Percentiles rank a stretch among this genome's conserved stretches.
phyloP scores from a whole-genome alignment of 78 protist species.

The Protostelium mycophagum region DNA sequence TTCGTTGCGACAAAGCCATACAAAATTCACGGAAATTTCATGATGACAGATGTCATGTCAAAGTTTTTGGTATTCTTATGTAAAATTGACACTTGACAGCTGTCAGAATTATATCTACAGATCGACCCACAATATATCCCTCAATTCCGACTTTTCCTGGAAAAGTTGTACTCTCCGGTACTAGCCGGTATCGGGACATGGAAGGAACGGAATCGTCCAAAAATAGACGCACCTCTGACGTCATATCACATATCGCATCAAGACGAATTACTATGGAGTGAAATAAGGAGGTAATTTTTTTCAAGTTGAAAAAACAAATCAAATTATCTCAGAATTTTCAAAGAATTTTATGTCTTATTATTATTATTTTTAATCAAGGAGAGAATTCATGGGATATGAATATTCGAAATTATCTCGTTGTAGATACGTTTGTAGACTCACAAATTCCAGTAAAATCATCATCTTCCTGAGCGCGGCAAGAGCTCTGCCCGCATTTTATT shows the following conservation, averaged over 20 bases:
- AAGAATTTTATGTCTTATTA: no score
- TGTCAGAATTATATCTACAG: not conserved
- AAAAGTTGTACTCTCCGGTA: not conserved
- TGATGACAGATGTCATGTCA: not conserved
- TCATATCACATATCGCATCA: not conserved
- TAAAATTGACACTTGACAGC: not conserved
- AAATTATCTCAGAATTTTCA: no score
- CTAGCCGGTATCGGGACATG: not conserved
- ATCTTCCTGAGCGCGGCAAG: not conserved
- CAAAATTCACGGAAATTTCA: not conserved
- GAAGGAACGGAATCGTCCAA: not conserved
- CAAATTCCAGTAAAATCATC: not conserved
- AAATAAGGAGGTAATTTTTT: not conserved
- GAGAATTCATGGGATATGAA: no score
- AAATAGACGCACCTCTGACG: not conserved
- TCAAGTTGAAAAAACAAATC: no score
- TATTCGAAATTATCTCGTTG: no score
- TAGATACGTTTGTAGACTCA: not conserved
- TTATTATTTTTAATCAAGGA: no score
- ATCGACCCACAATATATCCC: not conserved
- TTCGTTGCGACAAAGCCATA: no score
- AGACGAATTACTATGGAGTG: not conserved
- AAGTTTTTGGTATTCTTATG: no score
- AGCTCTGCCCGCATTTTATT: not conserved
- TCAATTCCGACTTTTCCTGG: not conserved